Evolutionary conservation across 768 basidiomycete species (phyloP).

Genomic region (Amanita pseudoporphyria): DNA sequence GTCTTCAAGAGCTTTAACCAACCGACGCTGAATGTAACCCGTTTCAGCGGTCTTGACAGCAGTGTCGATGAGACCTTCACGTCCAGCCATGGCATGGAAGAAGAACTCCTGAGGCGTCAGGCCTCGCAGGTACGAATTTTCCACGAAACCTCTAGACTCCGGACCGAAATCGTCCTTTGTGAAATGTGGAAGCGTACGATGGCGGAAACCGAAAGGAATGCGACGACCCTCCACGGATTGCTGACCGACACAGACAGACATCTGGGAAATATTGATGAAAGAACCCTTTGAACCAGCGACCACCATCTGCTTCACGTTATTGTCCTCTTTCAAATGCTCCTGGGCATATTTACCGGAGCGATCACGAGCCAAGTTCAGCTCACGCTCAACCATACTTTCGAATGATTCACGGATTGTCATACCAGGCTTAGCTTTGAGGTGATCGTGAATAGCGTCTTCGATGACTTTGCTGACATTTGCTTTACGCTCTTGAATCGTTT

Average conservation of each 20-base stretch:
- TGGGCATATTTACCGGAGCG: conserved; percentile 94
- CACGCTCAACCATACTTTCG: conserved; percentile 84
- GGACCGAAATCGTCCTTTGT: conserved; percentile 98
- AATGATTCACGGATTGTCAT: conserved; percentile 99
- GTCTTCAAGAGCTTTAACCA: conserved; percentile 97
- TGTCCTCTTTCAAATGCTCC: conserved; percentile 95
- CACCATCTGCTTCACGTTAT: conserved; percentile 99
- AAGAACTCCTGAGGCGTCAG: conserved; percentile 98
- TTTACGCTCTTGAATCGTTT: conserved; percentile 78
- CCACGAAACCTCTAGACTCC: conserved; percentile 96
- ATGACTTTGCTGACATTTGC: conserved; percentile 70
- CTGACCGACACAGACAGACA: conserved; percentile 99
- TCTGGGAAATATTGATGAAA: conserved; percentile 99
- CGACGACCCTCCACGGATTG: conserved; percentile 97
- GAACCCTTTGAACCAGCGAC: conserved; percentile 98
- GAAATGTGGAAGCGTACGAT: conserved; percentile 94
- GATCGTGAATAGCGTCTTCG: conserved; percentile 75
- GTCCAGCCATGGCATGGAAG: conserved; percentile 99
- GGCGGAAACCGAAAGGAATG: conserved; percentile 96
- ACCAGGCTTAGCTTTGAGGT: conserved; percentile 83
- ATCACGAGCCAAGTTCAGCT: conserved; percentile 93
- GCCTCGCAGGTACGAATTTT: conserved; percentile 96
- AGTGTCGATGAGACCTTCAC: conserved; percentile 98
- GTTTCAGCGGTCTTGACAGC: conserved; percentile 99
- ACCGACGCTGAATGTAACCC: conserved; percentile 95